Evolutionary conservation across 2,329 filamentous ascomycete species (phyloP).

Genomic region (Esteya vermicola): DNA sequence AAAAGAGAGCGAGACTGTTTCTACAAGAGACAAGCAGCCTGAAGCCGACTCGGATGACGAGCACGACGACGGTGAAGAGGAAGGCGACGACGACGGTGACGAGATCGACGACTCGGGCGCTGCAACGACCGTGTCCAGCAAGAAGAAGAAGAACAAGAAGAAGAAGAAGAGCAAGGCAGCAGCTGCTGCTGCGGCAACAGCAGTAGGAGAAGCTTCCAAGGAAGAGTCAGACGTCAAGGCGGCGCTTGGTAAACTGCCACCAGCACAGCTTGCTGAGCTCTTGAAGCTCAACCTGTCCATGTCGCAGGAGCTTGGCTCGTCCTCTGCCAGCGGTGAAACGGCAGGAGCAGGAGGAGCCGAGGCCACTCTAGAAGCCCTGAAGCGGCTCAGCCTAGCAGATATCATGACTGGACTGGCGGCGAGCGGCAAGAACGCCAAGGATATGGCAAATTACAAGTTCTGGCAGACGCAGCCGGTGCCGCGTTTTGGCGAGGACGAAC

Average conservation of each 20-base stretch:
- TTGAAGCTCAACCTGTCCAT: conserved; percentile 60
- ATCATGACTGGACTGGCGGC: conserved; percentile 63
- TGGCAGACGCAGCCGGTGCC: conserved; percentile 96
- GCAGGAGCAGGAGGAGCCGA: conserved; percentile 12
- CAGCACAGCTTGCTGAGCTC: conserved; percentile 48
- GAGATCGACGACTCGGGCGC: background rate
- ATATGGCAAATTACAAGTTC: conserved; percentile 96
- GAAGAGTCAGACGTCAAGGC: conserved; percentile 29
- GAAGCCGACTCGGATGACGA: conserved; percentile 33
- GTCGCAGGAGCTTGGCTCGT: conserved; percentile 46
- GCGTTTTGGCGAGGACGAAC: conserved; percentile 48
- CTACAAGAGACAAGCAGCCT: conserved; percentile 31
- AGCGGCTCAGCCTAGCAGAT: conserved; percentile 52
- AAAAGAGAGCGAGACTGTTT: background rate
- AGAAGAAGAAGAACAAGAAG: conserved; percentile 54
- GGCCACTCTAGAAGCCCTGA: conserved; percentile 37
- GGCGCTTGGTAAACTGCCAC: conserved; percentile 37
- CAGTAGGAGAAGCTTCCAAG: conserved; percentile 18
- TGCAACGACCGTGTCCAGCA: conserved; percentile 25
- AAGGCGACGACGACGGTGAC: background rate
- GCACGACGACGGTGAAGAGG: conserved; percentile 20
- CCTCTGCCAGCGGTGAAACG: conserved; percentile 13
- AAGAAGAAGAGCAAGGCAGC: conserved; percentile 40
- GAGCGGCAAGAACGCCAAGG: conserved; percentile 78
- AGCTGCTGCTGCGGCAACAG: conserved; percentile 10